These are phyloP conservation scores for Aspergillus amoenus DNA, from an alignment of 2,329 filamentous ascomycete genomes.

Conservation along the genomic window DNA sequence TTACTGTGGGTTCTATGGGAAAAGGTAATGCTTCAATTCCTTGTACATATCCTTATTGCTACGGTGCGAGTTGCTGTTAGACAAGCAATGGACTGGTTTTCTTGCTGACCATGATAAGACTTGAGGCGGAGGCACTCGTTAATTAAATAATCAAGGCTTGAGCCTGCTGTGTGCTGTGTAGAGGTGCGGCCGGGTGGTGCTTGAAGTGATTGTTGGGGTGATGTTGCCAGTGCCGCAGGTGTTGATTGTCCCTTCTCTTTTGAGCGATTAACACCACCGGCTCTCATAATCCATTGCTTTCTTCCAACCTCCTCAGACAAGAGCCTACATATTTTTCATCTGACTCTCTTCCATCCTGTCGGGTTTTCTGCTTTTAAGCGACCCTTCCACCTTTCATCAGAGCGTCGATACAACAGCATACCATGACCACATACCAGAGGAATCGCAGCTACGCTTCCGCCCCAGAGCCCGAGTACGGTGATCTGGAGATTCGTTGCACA, in stretches of 20 bases:
- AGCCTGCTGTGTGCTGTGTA: background rate
- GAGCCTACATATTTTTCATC: background rate
- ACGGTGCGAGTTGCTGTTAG: conserved; percentile 6
- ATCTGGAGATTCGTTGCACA: conserved; percentile 31
- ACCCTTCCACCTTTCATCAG: background rate
- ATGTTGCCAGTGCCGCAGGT: background rate
- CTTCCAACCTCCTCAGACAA: background rate
- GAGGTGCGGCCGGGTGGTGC: background rate
- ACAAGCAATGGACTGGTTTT: conserved; percentile 6
- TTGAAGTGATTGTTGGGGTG: background rate
- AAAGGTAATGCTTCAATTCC: conserved; percentile 20
- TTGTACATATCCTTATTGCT: conserved; percentile 30
- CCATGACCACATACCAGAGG: conserved; percentile 1
- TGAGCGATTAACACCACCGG: background rate
- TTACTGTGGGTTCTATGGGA: conserved; percentile 15
- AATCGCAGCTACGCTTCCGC: background rate
- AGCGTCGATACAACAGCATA: background rate
- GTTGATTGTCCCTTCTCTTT: background rate
- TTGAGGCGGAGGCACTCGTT: background rate
- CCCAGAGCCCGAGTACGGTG: conserved; percentile 21
- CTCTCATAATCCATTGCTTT: no score
- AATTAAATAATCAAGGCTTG: background rate
- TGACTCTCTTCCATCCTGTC: background rate
- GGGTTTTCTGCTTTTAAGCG: background rate
- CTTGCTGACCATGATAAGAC: background rate